Evolutionary conservation across 768 basidiomycete species (phyloP).

Genomic region (Lepiota subincarnata): DNA sequence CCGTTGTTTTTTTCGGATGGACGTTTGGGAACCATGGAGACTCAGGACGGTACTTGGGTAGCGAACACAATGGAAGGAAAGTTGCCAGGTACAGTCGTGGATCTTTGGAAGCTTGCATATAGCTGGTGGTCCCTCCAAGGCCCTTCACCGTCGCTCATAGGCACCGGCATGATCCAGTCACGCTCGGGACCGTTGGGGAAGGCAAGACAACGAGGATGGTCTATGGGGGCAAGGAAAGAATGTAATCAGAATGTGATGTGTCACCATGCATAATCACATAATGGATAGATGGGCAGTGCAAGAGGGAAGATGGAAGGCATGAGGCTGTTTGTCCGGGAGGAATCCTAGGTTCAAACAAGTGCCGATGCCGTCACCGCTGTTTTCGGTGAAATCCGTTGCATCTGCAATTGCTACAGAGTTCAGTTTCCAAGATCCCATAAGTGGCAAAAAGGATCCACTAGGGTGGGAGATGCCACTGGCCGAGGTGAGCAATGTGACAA

Average conservation of each 20-base stretch:
- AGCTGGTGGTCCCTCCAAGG: background rate
- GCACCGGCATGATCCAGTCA: background rate
- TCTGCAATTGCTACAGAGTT: background rate
- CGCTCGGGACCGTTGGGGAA: slow-evolving; percentile 1
- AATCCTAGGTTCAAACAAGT: slow-evolving; percentile 22
- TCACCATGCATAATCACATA: slow-evolving; percentile 9
- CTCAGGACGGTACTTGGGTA: too few relatives aligned
- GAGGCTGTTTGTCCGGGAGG: slow-evolving; percentile 9
- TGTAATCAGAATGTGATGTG: slow-evolving; percentile 7
- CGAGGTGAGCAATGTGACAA: too few relatives aligned
- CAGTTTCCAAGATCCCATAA: background rate
- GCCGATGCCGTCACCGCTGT: slow-evolving; percentile 22
- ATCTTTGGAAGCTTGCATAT: too few relatives aligned
- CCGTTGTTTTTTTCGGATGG: too few relatives aligned
- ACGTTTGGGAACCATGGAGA: too few relatives aligned
- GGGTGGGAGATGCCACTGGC: background rate
- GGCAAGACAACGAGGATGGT: background rate
- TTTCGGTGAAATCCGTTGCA: slow-evolving; percentile 23
- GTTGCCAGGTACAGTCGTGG: too few relatives aligned
- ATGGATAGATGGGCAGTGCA: slow-evolving; percentile 1
- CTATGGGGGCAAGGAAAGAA: background rate
- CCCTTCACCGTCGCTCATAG: background rate
- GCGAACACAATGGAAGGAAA: too few relatives aligned
- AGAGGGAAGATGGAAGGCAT: slow-evolving; percentile 3
- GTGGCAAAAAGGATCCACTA: background rate